Evolutionary conservation across 345 rosid species (phyloP).

Genomic region (Heritiera fomes): DNA sequence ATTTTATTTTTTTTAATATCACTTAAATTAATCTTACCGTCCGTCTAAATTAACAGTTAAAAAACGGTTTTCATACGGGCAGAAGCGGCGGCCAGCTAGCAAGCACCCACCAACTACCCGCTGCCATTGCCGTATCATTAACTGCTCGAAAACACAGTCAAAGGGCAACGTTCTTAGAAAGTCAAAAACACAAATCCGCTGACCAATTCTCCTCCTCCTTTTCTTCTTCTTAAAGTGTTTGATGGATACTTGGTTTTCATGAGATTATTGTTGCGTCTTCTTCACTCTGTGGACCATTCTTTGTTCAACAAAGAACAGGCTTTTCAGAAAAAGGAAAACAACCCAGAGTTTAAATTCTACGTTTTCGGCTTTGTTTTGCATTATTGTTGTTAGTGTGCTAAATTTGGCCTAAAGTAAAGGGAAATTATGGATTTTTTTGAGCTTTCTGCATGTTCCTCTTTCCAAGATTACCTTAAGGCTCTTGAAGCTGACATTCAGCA

Average conservation of each 20-base stretch:
- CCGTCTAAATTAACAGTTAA: too few relatives aligned
- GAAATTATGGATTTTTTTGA: constrained; percentile 13
- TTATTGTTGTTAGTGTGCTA: background rate
- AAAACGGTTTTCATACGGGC: background rate
- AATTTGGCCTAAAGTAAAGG: background rate
- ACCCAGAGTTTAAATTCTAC: constrained; percentile 2
- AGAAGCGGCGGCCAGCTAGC: background rate
- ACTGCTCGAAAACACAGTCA: background rate
- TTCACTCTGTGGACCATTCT: background rate
- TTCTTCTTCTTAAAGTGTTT: background rate
- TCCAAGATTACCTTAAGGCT: constrained; percentile 73
- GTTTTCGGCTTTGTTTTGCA: too few relatives aligned
- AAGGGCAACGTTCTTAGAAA: background rate
- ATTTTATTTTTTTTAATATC: too few relatives aligned
- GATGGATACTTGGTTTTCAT: background rate
- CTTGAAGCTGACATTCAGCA: constrained; percentile 85
- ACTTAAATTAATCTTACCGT: too few relatives aligned
- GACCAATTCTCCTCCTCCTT: background rate
- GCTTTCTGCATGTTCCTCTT: constrained; percentile 45
- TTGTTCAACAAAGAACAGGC: background rate
- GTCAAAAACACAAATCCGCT: background rate
- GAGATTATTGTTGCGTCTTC: background rate
- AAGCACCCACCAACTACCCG: background rate
- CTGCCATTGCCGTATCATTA: background rate
- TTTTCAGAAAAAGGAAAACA: background rate